phyloP scores from a whole-genome alignment of 2,329 filamentous ascomycete genomes.

The Nectriaceae sp. region DNA sequence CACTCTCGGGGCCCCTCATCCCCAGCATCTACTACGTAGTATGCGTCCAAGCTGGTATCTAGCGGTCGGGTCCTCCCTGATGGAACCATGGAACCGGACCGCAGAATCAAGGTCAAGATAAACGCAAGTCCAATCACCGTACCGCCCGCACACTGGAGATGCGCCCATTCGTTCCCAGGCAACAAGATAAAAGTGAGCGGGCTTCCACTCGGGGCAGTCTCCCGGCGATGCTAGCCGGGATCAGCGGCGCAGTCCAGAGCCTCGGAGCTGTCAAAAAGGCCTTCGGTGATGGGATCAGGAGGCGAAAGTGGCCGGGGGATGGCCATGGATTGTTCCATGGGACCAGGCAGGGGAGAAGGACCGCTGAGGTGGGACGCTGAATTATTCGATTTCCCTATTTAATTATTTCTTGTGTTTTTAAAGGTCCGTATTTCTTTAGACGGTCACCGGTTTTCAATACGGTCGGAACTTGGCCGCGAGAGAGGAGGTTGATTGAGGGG shows the following conservation, averaged over 20 bases:
- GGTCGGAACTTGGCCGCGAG: slow-evolving; percentile 4
- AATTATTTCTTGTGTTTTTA: slow-evolving; percentile 2
- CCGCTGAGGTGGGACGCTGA: background rate
- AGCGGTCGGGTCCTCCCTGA: too few species aligned
- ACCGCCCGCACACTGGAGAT: too few species aligned
- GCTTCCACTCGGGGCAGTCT: slow-evolving; percentile 13
- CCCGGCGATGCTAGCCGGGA: slow-evolving; percentile 11
- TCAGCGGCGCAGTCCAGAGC: slow-evolving; percentile 7
- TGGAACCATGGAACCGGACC: too few species aligned
- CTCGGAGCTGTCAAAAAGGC: slow-evolving; percentile 14
- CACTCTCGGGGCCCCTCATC: too few species aligned
- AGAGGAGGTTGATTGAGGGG: background rate
- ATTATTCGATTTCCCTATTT: slow-evolving; percentile 7
- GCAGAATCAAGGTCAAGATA: too few species aligned
- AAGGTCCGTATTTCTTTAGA: background rate
- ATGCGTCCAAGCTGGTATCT: too few species aligned
- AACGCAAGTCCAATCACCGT: too few species aligned
- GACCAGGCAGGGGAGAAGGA: background rate
- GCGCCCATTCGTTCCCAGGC: background rate
- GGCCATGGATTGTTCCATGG: background rate
- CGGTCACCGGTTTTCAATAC: slow-evolving; percentile 2
- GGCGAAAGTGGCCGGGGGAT: slow-evolving; percentile 7
- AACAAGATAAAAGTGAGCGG: background rate
- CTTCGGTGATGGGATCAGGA: slow-evolving; percentile 12
- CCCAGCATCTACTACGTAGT: too few species aligned